Evolutionary conservation across 2,329 filamentous ascomycete species (phyloP), one percentile per base, ranked within the genome.

Genomic region (Dendryphion nanum): DNA sequence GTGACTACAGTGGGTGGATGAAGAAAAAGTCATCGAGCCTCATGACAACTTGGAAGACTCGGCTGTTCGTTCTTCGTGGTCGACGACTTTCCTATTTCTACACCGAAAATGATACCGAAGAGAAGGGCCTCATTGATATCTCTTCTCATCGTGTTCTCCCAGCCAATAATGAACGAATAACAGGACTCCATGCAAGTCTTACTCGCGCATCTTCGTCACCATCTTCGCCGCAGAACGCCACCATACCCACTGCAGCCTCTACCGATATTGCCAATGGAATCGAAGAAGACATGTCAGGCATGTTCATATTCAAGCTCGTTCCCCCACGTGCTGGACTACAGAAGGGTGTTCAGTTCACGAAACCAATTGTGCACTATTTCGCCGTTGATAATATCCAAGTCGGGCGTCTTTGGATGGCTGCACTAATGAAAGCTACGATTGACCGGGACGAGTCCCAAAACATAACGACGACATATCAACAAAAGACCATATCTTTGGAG

Each of bases 1-100:
- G 89, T 38, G 91, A 98, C 59, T 97, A 95, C 64, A 91, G 85
- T 56, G 93, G 93, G 1, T 98, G 93, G 93, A 98, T 98, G 93
- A 97, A 93, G 75, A 98, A 98, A 77, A 90, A 94, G 68, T 95
- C 89, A 42, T 91, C 89, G 2, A 93, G 91, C 57, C 74, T 97
- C 21, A 95, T 98, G 84, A 89, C 89, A 2, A 95, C 90, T 2
- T 98, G 93, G 93, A 98, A 97, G 61, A 86, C 90, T 10, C 83
- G 93, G 10, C 76, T 97, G n/a, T 98, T 98, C 59, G 84, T 98
- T 6, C 79, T 98, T 41, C 90, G 89, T 57, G 93, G 93, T 19
- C 83, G 91, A 36, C 83, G 93, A 4, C 73, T 98, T 19, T 89
- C 90, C 0, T 98, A 98, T 70, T 98, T 95, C 69, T 98, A 98